Evolutionary conservation across 148 eudicot genomes (phyloP), one percentile per base, ranked within the genome.

Genomic region (Polygonum maritimum): DNA sequence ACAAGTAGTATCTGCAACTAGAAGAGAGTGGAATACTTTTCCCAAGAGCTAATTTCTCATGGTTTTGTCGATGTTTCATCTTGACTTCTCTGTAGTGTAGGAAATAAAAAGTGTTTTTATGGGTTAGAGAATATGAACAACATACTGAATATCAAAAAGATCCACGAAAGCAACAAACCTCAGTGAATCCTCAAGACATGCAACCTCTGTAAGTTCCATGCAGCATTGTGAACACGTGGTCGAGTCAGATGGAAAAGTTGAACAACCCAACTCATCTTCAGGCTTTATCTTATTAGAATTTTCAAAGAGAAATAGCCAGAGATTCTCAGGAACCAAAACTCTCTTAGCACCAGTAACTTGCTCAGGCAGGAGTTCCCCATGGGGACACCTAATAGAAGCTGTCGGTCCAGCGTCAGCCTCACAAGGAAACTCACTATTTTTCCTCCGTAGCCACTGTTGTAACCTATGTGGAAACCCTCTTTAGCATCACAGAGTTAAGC

Each of bases 361-460:
- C 74, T 95, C 97, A 39, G 99, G 99, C 88, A 88, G 45, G 79
- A 95, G 96, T 75, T 82, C 85, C 76, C 99, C 99, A 79, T 95
- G 99, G 60, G 87, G 90, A 63, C 99, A 95, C 86, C 90, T 88
- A 58, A 95, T 88, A 80, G 91, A 81, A 80, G 97, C 91, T 48
- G 97, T 92, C 60, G 99, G 99, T 78, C 94, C 99, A 71, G 91
- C 79, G 87, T 95, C 99, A 80, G 96, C 96, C 79, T 95, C 97
- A 67, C 86, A 83, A 41, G 97, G 97, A 47, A 85, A 73, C 71
- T 95, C 96, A 21, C 84, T 77, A 74, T 83, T 82, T 81, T 92
- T 90, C 77, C 96, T 85, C 35, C 96, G 90, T 69, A 90, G 38
- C 99, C 99, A 95, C 48, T 90, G 99, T 40, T 88, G 92, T 80